phyloP scores from a whole-genome alignment of 1,284 basidiomycete genomes.

The Puccinia novopanici region DNA sequence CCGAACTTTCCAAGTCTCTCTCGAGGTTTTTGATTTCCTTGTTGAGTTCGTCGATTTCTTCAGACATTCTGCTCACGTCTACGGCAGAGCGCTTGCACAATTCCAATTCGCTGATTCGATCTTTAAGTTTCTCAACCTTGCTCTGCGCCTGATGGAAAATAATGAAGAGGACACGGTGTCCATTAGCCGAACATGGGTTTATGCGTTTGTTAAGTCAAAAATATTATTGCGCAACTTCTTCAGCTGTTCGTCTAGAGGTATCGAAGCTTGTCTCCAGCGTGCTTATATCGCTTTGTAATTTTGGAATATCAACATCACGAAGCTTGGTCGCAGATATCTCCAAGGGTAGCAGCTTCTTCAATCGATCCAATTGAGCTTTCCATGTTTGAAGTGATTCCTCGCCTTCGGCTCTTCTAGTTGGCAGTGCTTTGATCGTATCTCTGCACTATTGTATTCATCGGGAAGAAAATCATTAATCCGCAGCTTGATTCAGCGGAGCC shows the following conservation, averaged over 20 bases:
- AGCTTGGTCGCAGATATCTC: constrained; percentile 62
- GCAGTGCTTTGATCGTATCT: constrained; percentile 47
- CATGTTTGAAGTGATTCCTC: constrained; percentile 67
- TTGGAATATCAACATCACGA: constrained; percentile 68
- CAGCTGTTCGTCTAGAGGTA: constrained; percentile 64
- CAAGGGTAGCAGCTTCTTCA: constrained; percentile 67
- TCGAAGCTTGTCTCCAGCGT: constrained; percentile 66
- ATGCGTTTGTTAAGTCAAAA: constrained; percentile 28
- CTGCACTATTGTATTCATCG: constrained; percentile 8
- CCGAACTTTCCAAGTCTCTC: constrained; percentile 69
- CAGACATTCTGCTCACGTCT: constrained; percentile 68
- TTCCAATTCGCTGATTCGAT: constrained; percentile 66
- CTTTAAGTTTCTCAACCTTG: constrained; percentile 57
- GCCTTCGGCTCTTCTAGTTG: constrained; percentile 58
- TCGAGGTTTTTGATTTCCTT: constrained; percentile 71
- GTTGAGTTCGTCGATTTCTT: constrained; percentile 69
- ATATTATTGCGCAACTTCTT: constrained; percentile 63
- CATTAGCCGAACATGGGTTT: constrained; percentile 49
- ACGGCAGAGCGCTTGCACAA: constrained; percentile 69
- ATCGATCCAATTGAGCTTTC: constrained; percentile 66
- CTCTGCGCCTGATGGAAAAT: constrained; percentile 52
- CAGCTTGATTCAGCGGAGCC: constrained; percentile 32
- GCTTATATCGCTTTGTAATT: constrained; percentile 69
- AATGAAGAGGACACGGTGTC: not conserved
- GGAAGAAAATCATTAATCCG: constrained; percentile 56